A percentile compares a stretch with the other conserved stretches of the same genome.
phyloP scores from a whole-genome alignment of 169 alveolate genomes.

The Theileria orientalis region DNA sequence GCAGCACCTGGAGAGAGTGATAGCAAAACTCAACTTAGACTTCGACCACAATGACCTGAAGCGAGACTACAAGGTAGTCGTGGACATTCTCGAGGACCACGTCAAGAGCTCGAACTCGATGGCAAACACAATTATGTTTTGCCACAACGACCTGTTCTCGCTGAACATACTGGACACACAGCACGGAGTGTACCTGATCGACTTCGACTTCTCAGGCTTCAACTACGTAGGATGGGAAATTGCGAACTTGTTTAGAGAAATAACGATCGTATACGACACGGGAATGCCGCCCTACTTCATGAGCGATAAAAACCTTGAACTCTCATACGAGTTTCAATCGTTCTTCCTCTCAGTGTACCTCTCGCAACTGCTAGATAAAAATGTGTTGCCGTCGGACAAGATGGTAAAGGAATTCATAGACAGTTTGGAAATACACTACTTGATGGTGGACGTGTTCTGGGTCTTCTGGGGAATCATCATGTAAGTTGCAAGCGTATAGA shows the following conservation, averaged over 20 bases:
- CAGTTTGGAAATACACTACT: slow-evolving; percentile 68
- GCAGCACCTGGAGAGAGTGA: background rate
- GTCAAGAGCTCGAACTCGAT: slow-evolving; percentile 43
- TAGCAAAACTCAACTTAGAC: background rate
- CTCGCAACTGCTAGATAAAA: slow-evolving; percentile 60
- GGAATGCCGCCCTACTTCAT: slow-evolving; percentile 66
- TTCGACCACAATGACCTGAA: background rate
- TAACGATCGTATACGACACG: slow-evolving; percentile 64
- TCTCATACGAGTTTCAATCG: slow-evolving; percentile 67
- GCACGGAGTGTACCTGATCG: slow-evolving; percentile 71
- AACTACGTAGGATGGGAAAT: slow-evolving; percentile 75
- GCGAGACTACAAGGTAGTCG: background rate
- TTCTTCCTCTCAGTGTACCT: slow-evolving; percentile 69
- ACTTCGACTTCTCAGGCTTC: slow-evolving; percentile 76
- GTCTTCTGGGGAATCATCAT: slow-evolving; percentile 70
- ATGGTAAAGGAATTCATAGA: slow-evolving; percentile 61
- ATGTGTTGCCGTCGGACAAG: slow-evolving; percentile 42
- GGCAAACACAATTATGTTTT: slow-evolving; percentile 69
- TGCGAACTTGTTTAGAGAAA: slow-evolving; percentile 71
- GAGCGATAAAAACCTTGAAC: slow-evolving; percentile 23
- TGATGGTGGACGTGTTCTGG: slow-evolving; percentile 73
- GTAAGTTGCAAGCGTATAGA: slow-evolving; percentile 51
- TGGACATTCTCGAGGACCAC: slow-evolving; percentile 12
- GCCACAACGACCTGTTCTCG: slow-evolving; percentile 78
- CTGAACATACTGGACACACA: slow-evolving; percentile 62